A percentile compares a stretch with the other conserved stretches of the same genome.
Evolutionary conservation across 164 flowering plant species (phyloP).

Genomic region (Macadamia integrifolia): DNA sequence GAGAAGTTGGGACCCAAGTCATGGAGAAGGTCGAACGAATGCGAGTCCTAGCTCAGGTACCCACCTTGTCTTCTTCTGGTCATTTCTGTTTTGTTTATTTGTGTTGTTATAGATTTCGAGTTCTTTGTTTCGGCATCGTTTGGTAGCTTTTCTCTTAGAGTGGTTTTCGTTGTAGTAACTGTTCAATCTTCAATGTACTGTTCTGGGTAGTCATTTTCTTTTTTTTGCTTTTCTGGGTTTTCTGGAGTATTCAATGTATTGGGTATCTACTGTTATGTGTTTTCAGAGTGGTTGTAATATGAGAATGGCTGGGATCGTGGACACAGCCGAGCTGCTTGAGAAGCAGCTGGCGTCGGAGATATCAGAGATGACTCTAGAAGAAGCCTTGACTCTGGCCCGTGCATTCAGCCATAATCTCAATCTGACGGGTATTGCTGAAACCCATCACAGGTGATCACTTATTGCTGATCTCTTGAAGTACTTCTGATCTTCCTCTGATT

Average conservation of each 20-base stretch:
- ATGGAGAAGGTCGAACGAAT: conserved; percentile 60
- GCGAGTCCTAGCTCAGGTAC: conserved; percentile 69
- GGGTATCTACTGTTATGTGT: conserved; percentile 6
- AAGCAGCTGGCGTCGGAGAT: conserved; percentile 71
- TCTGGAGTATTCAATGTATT: neutral
- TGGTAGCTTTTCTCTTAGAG: neutral
- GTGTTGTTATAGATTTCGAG: neutral
- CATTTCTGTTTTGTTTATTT: neutral
- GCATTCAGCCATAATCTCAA: conserved; percentile 82
- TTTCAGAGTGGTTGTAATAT: conserved; percentile 68
- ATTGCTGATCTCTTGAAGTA: neutral
- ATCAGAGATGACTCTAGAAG: conserved; percentile 74
- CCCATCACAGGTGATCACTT: conserved; percentile 67
- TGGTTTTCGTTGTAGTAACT: too few relatives aligned
- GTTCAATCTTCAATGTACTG: neutral
- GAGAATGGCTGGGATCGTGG: conserved; percentile 72
- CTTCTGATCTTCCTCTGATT: neutral
- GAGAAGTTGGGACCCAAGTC: conserved; percentile 54
- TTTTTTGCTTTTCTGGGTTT: neutral
- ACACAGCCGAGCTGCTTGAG: conserved; percentile 69
- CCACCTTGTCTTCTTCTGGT: neutral
- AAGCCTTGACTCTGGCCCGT: conserved; percentile 71
- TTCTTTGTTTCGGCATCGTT: too few relatives aligned
- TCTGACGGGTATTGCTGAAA: conserved; percentile 86
- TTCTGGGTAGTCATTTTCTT: neutral